phyloP scores from a whole-genome alignment of 2,329 filamentous ascomycete species.

The Epichloe gansuensis region DNA sequence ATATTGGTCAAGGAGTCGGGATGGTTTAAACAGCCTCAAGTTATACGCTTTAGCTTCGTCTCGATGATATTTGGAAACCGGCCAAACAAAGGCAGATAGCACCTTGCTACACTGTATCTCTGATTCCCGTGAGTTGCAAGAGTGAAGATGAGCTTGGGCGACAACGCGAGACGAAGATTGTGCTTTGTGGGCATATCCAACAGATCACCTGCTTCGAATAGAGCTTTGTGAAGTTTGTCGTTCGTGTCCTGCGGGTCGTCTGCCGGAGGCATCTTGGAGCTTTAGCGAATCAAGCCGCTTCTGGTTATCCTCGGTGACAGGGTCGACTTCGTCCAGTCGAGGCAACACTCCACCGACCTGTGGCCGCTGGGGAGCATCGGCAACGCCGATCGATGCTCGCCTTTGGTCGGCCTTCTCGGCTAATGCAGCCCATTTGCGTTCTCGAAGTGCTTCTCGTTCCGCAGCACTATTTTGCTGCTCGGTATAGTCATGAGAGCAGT shows the following conservation, averaged over 20 bases:
- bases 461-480: constrained; percentile 88
- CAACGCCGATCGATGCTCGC: constrained; percentile 30
- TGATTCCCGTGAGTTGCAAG: neutral
- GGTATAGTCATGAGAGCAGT: constrained; percentile 96
- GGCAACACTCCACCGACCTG: constrained; percentile 30
- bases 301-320: constrained; percentile 68
- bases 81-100: neutral
- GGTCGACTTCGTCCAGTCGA: constrained; percentile 64
- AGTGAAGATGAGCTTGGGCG: neutral
- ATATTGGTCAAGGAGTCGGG: neutral
- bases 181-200: neutral
- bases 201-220: constrained; percentile 35
- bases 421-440: constrained; percentile 82
- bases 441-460: constrained; percentile 68
- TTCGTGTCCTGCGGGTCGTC: constrained; percentile 43
- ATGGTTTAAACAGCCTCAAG: neutral
- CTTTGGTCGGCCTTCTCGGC: constrained; percentile 66
- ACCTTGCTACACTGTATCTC: neutral
- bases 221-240: constrained; percentile 48
- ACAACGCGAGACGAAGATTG: neutral
- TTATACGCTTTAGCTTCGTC: neutral
- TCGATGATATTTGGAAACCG: neutral
- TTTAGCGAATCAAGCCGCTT: constrained; percentile 83
- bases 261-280: constrained; percentile 65
- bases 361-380: constrained; percentile 21